Conservation (phyloP, 2,329 filamentous ascomycete species). For the Cercospora canescens region DNA sequence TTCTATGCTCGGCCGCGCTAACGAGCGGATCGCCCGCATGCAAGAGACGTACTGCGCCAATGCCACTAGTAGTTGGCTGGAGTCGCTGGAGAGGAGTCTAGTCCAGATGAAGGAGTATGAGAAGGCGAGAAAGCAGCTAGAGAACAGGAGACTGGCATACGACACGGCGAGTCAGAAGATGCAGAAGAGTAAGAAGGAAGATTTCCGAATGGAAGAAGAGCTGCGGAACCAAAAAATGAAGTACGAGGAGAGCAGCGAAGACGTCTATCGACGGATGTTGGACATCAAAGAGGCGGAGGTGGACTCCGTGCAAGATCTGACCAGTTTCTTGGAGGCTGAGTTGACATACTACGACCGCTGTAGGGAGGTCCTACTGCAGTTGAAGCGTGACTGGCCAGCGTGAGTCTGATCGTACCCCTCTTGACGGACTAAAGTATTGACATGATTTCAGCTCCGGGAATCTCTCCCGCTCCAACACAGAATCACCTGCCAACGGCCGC, state of each 20-base stretch:
- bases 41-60: slow-evolving; percentile 81
- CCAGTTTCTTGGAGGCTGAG: slow-evolving; percentile 81
- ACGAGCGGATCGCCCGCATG: slow-evolving; percentile 81
- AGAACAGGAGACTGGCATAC: slow-evolving; percentile 83
- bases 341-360: slow-evolving; percentile 90
- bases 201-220: slow-evolving; percentile 91
- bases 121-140: slow-evolving; percentile 88
- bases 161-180: slow-evolving; percentile 87
- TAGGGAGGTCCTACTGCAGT: slow-evolving; percentile 73
- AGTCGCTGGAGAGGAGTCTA: slow-evolving; percentile 84
- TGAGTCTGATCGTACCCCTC: slow-evolving; percentile 43
- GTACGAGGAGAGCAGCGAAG: slow-evolving; percentile 92
- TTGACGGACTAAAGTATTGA: slow-evolving; percentile 5
- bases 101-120: slow-evolving; percentile 98
- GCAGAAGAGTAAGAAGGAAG: slow-evolving; percentile 90
- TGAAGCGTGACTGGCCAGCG: slow-evolving; percentile 69
- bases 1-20: slow-evolving; percentile 75
- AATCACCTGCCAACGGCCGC: slow-evolving; percentile 32
- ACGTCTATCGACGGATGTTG: slow-evolving; percentile 89
- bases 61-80: slow-evolving; percentile 81
- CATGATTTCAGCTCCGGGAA: neutral
- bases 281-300: slow-evolving; percentile 91
- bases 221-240: slow-evolving; percentile 88
- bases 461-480: slow-evolving; percentile 25
- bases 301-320: slow-evolving; percentile 78